Evolutionary conservation across 805 yeast genomes (phyloP), one percentile per base, ranked within the genome.

Genomic region (Yamadazyma ubonensis): DNA sequence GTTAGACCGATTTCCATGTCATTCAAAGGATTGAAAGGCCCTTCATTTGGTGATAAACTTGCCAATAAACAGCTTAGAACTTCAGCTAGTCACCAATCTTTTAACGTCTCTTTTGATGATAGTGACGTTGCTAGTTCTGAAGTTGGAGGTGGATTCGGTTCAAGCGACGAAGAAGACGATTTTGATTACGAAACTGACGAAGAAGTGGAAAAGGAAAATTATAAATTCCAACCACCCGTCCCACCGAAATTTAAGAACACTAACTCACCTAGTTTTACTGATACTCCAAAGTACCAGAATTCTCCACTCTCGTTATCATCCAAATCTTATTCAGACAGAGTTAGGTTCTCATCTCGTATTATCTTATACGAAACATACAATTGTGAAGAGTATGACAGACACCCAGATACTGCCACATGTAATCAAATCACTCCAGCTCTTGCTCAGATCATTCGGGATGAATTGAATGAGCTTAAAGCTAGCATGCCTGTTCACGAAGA

Each of bases 381-480:
- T 43, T 81, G 81, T 26, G 81, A 76, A 14, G 96, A 86, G 49
- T 91, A 91, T 60, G 97, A 91, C 60, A 79, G 99, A 53, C 88
- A 82, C 48, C 96, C 97, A 0, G 97, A 89, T 46, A 71, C 81
- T 20, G 95, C 96, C 3, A 89, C 97, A 2, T 91, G 97, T 64
- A 88, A 90, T 61, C 88, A 83, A 56, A 70, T 89, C 58, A 89
- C 96, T 1, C 96, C 97, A 5, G 71, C 75, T 42, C 64, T 89
- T 56, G 96, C 97, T 0, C 89, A 86, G 59, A 79, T 78, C 61
- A 88, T 91, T 52, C 84, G 82, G 62, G 85, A 83, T 27, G 98
- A 91, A 61, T 68, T 91, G 57, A 90, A 93, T 61, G 75, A 71
- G 38, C 64, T 89, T 55, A 90, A 88, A 65, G 67, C 80, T 16